Evolutionary conservation across 768 basidiomycete genomes (phyloP).

Genomic region (Boletus pseudo-olivaceus): DNA sequence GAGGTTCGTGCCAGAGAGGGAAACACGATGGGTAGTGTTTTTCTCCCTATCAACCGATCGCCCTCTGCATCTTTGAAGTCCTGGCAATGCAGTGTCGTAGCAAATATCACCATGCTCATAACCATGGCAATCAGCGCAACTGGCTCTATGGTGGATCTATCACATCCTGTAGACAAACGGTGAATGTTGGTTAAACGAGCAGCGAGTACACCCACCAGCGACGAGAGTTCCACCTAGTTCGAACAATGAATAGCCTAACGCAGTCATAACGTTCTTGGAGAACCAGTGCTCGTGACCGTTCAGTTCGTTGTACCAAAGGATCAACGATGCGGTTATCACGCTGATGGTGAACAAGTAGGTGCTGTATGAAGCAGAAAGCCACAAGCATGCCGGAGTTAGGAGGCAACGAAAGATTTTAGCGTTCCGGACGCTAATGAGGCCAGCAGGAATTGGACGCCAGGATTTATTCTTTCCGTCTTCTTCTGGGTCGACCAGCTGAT

Average conservation of each 20-base stretch:
- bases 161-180: conserved; percentile 17
- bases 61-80: conserved; percentile 43
- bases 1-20: conserved; percentile 31
- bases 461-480: conserved; percentile 45
- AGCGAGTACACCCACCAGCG: conserved; percentile 27
- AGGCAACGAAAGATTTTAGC: conserved; percentile 38
- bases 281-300: conserved; percentile 29
- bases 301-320: conserved; percentile 39
- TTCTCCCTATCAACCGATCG: conserved; percentile 36
- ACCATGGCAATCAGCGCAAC: conserved; percentile 28
- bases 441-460: conserved; percentile 44
- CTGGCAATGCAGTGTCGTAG: conserved; percentile 35
- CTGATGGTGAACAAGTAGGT: conserved; percentile 33
- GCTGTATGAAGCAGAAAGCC: conserved; percentile 35
- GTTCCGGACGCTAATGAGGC: conserved; percentile 36
- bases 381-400: conserved; percentile 33
- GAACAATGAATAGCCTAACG: conserved; percentile 36
- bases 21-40: conserved; percentile 43
- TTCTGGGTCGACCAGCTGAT: conserved; percentile 38
- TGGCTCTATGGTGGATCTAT: conserved; percentile 23
- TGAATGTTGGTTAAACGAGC: not conserved
- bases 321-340: conserved; percentile 21
- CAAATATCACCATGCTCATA: conserved; percentile 32
- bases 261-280: conserved; percentile 34
- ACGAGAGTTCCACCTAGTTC: conserved; percentile 37